Percentiles rank a stretch among this genome's conserved stretches.
These are phyloP conservation scores for Gossypium australe DNA, from an alignment of 345 rosid species.

Conservation along the genomic window DNA sequence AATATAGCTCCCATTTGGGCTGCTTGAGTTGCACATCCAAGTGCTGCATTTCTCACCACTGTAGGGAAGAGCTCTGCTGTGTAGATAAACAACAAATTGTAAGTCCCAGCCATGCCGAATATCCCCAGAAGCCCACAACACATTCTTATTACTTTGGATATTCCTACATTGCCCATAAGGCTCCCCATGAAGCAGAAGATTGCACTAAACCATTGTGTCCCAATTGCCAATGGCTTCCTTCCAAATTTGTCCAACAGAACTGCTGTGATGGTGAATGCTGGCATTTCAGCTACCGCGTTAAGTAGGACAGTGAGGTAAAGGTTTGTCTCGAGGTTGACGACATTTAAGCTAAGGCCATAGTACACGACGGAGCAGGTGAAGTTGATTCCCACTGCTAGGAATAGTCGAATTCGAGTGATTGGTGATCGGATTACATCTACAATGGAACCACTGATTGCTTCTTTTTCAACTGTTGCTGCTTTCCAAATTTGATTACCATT, in stretches of 20 bases:
- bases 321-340: slow-evolving; percentile 80
- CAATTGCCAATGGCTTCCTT: slow-evolving; percentile 72
- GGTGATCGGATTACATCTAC: slow-evolving; percentile 64
- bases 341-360: slow-evolving; percentile 89
- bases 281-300: slow-evolving; percentile 81
- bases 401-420: slow-evolving; percentile 49
- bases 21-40: slow-evolving; percentile 79
- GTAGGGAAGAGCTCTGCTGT: slow-evolving; percentile 86
- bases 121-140: slow-evolving; percentile 72
- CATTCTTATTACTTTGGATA: slow-evolving; percentile 66
- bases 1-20: slow-evolving; percentile 85
- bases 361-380: slow-evolving; percentile 72
- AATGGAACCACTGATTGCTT: slow-evolving; percentile 48
- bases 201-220: slow-evolving; percentile 79
- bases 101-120: slow-evolving; percentile 86
- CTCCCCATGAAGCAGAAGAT: slow-evolving; percentile 57
- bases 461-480: slow-evolving; percentile 20
- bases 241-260: slow-evolving; percentile 59
- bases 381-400: slow-evolving; percentile 51
- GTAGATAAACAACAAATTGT: slow-evolving; percentile 76
- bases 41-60: slow-evolving; percentile 84
- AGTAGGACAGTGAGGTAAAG: slow-evolving; percentile 68
- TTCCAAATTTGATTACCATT: slow-evolving; percentile 3
- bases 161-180: slow-evolving; percentile 32
- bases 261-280: slow-evolving; percentile 75